Conservation (phyloP, 306 rosid genomes). For the Boehmeria nivea region DNA sequence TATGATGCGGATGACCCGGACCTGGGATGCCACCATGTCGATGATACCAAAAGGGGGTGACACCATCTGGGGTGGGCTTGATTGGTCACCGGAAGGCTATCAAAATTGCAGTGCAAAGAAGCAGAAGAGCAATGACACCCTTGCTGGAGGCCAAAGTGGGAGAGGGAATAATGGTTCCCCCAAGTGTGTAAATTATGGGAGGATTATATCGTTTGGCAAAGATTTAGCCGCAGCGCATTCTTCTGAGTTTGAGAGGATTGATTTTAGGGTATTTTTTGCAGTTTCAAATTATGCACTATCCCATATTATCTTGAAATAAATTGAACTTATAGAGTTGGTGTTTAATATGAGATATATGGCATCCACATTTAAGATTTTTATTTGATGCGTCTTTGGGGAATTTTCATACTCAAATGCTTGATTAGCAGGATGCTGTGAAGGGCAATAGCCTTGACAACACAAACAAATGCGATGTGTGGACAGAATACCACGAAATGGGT, state of each 20-base stretch:
- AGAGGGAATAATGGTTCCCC: constrained; percentile 8
- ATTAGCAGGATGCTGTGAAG: constrained; percentile 54
- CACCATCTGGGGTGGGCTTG: constrained; percentile 79
- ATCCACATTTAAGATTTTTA: background rate
- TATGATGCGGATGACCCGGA: constrained; percentile 84
- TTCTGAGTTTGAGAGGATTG: constrained; percentile 56
- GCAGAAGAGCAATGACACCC: constrained; percentile 43
- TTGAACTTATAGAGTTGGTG: background rate
- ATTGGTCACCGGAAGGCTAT: constrained; percentile 74
- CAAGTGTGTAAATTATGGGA: constrained; percentile 52
- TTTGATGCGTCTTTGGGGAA: constrained; percentile 10
- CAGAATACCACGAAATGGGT: constrained; percentile 80
- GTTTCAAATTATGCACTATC: background rate
- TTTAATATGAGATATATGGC: constrained; percentile 9
- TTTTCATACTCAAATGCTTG: constrained; percentile 10
- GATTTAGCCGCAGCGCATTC: constrained; percentile 49
- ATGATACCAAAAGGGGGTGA: constrained; percentile 89
- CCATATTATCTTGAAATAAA: background rate
- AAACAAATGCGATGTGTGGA: constrained; percentile 72
- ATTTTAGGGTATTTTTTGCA: constrained; percentile 56
- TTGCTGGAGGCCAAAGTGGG: constrained; percentile 19
- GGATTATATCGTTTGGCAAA: constrained; percentile 71
- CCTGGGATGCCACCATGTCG: constrained; percentile 91
- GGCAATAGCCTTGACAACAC: constrained; percentile 51
- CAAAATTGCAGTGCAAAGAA: constrained; percentile 48